These are phyloP conservation scores for Heterobasidion parviporum DNA, from an alignment of 1,284 basidiomycete species.

Conservation along the genomic window DNA sequence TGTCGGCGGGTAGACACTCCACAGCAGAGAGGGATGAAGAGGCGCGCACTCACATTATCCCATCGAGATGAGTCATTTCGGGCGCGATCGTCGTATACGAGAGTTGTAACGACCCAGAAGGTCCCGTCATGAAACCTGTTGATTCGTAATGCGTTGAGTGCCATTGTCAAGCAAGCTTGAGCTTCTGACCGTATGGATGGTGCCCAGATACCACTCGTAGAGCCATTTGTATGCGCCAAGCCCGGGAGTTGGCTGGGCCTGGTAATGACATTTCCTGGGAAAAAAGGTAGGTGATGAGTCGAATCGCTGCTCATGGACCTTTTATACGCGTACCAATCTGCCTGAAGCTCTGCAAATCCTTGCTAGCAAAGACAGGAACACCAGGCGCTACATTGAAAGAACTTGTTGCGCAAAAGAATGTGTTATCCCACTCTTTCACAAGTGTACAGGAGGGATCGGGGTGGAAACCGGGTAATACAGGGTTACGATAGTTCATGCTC, in stretches of 20 bases:
- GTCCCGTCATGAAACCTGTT: slow-evolving; percentile 9
- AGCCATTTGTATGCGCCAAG: slow-evolving; percentile 12
- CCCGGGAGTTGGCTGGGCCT: slow-evolving; percentile 15
- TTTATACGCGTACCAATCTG: slow-evolving; percentile 14
- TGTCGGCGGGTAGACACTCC: background rate
- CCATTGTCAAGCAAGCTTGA: background rate
- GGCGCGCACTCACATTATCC: slow-evolving; percentile 20
- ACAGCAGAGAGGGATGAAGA: background rate
- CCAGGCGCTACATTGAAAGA: slow-evolving; percentile 19
- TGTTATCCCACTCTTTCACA: slow-evolving; percentile 4
- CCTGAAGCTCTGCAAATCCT: slow-evolving; percentile 16
- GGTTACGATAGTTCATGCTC: slow-evolving; percentile 2
- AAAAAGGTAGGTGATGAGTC: background rate
- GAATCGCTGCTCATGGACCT: background rate
- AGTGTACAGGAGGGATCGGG: slow-evolving; percentile 11
- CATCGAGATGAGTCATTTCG: slow-evolving; percentile 20
- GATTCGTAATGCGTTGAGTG: background rate
- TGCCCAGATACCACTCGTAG: slow-evolving; percentile 19
- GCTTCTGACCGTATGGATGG: slow-evolving; percentile 7
- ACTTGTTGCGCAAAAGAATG: slow-evolving; percentile 10
- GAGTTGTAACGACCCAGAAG: slow-evolving; percentile 25
- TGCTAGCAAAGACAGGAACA: slow-evolving; percentile 15
- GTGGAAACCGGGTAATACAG: slow-evolving; percentile 9
- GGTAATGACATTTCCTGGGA: slow-evolving; percentile 14
- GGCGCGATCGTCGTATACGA: slow-evolving; percentile 21